Conservation (phyloP, 129 eudicot genomes). For the Flaveria linearis region DNA sequence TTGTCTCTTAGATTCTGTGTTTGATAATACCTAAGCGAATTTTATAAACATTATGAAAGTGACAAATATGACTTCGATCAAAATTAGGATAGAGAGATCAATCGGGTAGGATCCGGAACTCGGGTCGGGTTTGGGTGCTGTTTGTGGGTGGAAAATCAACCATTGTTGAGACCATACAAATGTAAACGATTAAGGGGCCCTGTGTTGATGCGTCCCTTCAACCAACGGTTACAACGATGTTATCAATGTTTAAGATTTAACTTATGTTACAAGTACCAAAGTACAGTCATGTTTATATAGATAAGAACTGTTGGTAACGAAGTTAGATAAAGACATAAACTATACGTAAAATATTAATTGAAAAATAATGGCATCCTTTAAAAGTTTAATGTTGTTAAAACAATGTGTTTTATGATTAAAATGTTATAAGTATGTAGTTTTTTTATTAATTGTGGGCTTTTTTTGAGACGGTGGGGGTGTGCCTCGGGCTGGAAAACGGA, state of each 20-base stretch:
- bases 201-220: constrained; percentile 43
- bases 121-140: constrained; percentile 6
- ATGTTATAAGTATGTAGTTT: too few relatives aligned
- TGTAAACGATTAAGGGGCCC: constrained; percentile 19
- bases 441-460: too few relatives aligned
- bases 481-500: accelerated
- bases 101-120: constrained; percentile 35
- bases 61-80: constrained; percentile 26
- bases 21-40: constrained; percentile 10
- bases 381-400: too few relatives aligned
- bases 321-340: neutral
- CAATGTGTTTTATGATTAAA: too few relatives aligned
- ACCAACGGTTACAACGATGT: constrained; percentile 34
- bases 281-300: neutral
- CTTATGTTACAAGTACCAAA: neutral
- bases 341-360: too few relatives aligned
- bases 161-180: neutral
- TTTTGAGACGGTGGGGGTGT: too few relatives aligned
- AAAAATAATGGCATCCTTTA: too few relatives aligned
- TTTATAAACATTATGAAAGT: constrained; percentile 20
- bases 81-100: constrained; percentile 30
- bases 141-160: neutral
- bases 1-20: neutral
- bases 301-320: neutral
- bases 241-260: neutral